Conservation (phyloP, 148 eudicot species). For the Heliamphora exappendiculata region DNA sequence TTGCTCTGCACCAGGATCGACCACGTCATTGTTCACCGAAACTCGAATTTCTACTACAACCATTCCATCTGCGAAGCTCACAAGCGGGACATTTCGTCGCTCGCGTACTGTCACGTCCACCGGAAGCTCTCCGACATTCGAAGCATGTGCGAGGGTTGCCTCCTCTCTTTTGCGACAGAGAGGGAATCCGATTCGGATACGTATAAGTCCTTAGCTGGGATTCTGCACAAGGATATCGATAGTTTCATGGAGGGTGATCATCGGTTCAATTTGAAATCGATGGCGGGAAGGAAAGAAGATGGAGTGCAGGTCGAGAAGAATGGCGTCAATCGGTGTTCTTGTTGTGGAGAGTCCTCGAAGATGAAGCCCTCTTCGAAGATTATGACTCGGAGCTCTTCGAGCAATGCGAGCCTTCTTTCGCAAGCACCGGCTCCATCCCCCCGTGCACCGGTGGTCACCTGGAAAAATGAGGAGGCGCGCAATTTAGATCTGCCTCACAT, state of each 20-base stretch:
- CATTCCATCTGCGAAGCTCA: conserved; percentile 72
- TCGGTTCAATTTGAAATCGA: conserved; percentile 22
- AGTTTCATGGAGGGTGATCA: conserved; percentile 48
- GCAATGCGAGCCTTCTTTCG: conserved; percentile 19
- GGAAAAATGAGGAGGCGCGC: conserved; percentile 52
- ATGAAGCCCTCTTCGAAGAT: conserved; percentile 33
- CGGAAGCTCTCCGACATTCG: conserved; percentile 65
- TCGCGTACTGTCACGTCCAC: conserved; percentile 90
- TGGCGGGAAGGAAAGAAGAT: conserved; percentile 24
- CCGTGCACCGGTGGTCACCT: conserved; percentile 30
- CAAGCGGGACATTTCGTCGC: conserved; percentile 74
- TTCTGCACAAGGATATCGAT: conserved; percentile 42
- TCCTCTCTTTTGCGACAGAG: conserved; percentile 68
- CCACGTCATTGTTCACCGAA: conserved; percentile 41
- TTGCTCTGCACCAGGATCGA: conserved; percentile 77
- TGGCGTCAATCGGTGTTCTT: conserved; percentile 43
- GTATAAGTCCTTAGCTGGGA: conserved; percentile 39
- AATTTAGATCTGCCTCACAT: conserved; percentile 43
- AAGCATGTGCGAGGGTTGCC: conserved; percentile 84
- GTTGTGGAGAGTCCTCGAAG: conserved; percentile 87
- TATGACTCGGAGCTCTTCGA: conserved; percentile 14
- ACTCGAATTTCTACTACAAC: conserved; percentile 45
- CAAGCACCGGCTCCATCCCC: conserved; percentile 62
- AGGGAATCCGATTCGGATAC: conserved; percentile 37
- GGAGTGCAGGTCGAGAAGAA: conserved; percentile 12